Base-by-base conservation (phyloP, 768 basidiomycete genomes). In the Gymnopilus junonius region DNA sequence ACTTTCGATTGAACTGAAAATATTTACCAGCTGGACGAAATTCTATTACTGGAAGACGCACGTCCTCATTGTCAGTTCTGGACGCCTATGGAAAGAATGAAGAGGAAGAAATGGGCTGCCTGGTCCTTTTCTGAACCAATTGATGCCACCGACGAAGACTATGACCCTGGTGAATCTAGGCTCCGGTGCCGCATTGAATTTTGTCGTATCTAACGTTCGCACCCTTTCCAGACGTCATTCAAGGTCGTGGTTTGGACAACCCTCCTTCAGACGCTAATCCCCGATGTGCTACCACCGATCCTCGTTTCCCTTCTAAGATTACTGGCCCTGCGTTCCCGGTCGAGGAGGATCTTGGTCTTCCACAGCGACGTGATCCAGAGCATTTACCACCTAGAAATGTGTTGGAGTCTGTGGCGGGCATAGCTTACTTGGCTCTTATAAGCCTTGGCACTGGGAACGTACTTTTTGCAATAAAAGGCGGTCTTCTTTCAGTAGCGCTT, bases 391-490 rank as follows among this genome's bases (percentile, higher is more conserved):
- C 92, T 0, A 70, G 79, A 2, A 92, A 91, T 65, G 53, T 65
- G 2, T 74, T 91, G 32, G 89, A 92, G 70, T 74, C 69, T 80
- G 79, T 48, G 68, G 74, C 58, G 1, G 86, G 1, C 86, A 88
- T 69, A 66, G 75, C 14, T 63, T 73, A 1, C 64, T 79, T 3
- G 73, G 48, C 48, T n/a, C 48, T 51, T n/a, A 15, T 72, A 2
- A 76, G 78, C 0, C 65, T 90, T 0, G 79, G 80, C 3, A 75
- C 80, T 3, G 91, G 90, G 6, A 91, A 93, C 65, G 75, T 79
- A 1, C 71, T 92, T 29, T 93, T 86, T 61, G 90, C 90, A 0
- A 55, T 93, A 60, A 94, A 93, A 73, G 91, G 88, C 2, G 90
- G 86, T 0, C 63, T 87, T 31, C 70, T 94, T 61, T 86, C 90